Conservation (phyloP, 192 early-diverging fungal species). For the Backusella westeae region DNA sequence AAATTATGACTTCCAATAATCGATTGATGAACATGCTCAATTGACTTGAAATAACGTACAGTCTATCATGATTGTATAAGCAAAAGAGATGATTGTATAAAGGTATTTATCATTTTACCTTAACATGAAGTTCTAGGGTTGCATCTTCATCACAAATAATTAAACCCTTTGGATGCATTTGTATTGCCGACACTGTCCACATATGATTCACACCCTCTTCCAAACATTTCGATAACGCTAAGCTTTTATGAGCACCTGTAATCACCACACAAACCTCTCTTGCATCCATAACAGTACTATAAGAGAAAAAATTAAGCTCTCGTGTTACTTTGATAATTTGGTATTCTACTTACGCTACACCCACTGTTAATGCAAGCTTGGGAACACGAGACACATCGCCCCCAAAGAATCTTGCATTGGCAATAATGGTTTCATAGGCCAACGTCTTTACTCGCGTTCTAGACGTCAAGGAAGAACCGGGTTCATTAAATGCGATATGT, state of each 20-base stretch:
- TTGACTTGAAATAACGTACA: conserved; percentile 85
- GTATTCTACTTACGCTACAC: conserved; percentile 57
- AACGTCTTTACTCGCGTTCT: conserved; percentile 85
- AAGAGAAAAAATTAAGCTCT: no score
- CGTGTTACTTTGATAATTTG: no score
- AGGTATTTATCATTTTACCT: conserved; percentile 27
- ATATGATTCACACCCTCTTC: conserved; percentile 82
- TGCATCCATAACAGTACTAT: conserved; percentile 83
- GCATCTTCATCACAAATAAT: conserved; percentile 90
- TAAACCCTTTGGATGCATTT: conserved; percentile 78
- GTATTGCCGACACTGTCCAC: conserved; percentile 88
- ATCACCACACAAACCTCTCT: conserved; percentile 84
- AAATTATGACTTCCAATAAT: conserved; percentile 73
- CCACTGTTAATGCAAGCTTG: conserved; percentile 84
- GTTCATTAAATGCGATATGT: conserved; percentile 93
- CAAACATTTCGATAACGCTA: conserved; percentile 31
- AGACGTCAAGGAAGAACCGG: conserved; percentile 78
- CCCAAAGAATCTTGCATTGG: conserved; percentile 86
- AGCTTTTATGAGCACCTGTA: conserved; percentile 79
- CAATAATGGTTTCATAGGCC: conserved; percentile 86
- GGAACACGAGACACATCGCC: conserved; percentile 81
- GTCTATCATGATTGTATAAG: conserved; percentile 52
- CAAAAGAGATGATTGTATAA: no score
- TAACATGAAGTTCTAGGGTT: conserved; percentile 85
- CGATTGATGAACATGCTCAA: conserved; percentile 78